phyloP scores from a whole-genome alignment of 2,329 filamentous ascomycete species.

The Xylariaceae sp. region DNA sequence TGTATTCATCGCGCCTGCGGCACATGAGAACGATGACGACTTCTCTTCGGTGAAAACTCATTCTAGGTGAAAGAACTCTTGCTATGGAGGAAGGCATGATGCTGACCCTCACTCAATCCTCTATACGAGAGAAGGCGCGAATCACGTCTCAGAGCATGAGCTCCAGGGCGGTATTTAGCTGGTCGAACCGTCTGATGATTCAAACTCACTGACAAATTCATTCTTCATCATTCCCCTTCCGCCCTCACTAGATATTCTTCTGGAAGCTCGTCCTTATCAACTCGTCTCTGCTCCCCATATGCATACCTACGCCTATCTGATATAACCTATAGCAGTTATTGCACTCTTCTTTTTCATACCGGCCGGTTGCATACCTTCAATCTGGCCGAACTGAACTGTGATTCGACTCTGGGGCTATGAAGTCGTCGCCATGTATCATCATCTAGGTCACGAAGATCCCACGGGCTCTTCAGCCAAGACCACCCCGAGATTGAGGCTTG shows the following conservation, averaged over 20 bases:
- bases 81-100: not conserved
- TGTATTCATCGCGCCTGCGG: not conserved
- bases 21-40: not conserved
- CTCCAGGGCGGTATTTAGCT: not conserved
- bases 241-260: not conserved
- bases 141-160: not conserved
- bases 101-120: not conserved
- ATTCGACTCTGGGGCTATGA: slow-evolving; percentile 19
- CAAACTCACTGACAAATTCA: not conserved
- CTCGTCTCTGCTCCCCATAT: not conserved
- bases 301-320: not conserved
- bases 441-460: slow-evolving; percentile 16
- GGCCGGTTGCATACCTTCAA: slow-evolving; percentile 16
- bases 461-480: slow-evolving; percentile 8
- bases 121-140: not conserved
- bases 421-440: slow-evolving; percentile 17
- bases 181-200: not conserved
- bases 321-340: slow-evolving; percentile 19
- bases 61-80: too few species aligned
- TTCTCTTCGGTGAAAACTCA: not conserved
- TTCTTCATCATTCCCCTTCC: not conserved
- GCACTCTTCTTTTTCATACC: slow-evolving; percentile 13
- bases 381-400: slow-evolving; percentile 12
- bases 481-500: slow-evolving; percentile 9
- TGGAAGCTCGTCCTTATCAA: not conserved